Conservation (phyloP, 2,329 filamentous ascomycete genomes). For the Xylariales sp. region DNA sequence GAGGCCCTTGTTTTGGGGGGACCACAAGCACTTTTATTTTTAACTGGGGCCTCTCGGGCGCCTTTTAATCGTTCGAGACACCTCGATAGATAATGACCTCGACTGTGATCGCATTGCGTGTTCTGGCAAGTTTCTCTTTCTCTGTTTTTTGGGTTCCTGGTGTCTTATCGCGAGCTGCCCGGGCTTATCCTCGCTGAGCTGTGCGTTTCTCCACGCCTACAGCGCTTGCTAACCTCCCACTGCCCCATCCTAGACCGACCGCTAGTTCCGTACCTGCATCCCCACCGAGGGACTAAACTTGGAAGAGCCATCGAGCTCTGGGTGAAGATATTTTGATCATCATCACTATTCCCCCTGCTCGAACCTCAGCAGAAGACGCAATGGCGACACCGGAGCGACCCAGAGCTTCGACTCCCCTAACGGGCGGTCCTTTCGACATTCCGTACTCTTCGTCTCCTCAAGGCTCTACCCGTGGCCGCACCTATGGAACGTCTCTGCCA, state of each 20-base stretch:
- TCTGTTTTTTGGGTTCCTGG: not conserved
- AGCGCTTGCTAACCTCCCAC: too few relatives aligned
- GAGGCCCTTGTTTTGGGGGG: constrained; percentile 5
- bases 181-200: constrained; percentile 1
- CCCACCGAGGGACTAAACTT: too few relatives aligned
- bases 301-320: too few relatives aligned
- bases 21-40: not conserved
- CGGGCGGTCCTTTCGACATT: constrained; percentile 28
- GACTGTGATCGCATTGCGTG: too few relatives aligned
- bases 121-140: too few relatives aligned
- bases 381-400: constrained; percentile 32
- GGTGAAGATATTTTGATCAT: too few relatives aligned
- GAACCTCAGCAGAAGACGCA: constrained; percentile 11
- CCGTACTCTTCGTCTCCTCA: constrained; percentile 44
- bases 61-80: too few relatives aligned
- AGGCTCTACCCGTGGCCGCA: constrained; percentile 39
- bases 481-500: constrained; percentile 47
- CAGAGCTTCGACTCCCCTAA: constrained; percentile 30
- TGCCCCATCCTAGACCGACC: constrained; percentile 1
- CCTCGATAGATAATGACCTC: too few relatives aligned
- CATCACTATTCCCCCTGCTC: too few relatives aligned
- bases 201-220: not conserved
- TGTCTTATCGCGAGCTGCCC: not conserved
- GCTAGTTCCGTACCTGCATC: not conserved
- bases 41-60: not conserved